Conservation (phyloP, 116 monocot species). For the Iris pallida region DNA sequence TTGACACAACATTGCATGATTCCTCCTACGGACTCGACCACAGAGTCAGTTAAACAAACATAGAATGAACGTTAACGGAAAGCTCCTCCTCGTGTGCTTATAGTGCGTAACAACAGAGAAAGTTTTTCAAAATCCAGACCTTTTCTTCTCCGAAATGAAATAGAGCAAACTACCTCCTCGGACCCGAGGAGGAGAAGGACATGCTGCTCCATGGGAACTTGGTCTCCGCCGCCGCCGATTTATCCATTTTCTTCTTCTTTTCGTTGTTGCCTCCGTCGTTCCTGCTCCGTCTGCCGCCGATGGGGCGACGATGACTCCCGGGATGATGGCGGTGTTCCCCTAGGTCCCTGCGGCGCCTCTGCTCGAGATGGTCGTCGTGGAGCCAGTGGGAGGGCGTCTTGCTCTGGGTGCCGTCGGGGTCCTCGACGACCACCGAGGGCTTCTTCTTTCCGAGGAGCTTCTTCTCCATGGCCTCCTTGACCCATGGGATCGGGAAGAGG, state of each 20-base stretch:
- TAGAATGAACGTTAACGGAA: no score
- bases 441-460: conserved; percentile 32
- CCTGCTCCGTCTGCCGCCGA: background rate
- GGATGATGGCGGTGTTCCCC: background rate
- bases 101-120: no score
- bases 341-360: conserved; percentile 5
- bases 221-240: conserved; percentile 21
- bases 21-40: no score
- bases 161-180: conserved; percentile 2
- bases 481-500: conserved; percentile 60
- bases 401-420: conserved; percentile 7
- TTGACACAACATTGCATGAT: no score
- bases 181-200: background rate
- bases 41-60: no score
- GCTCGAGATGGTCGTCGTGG: conserved; percentile 21
- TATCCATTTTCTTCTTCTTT: background rate
- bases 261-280: background rate
- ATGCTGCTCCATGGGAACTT: conserved; percentile 62
- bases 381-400: conserved; percentile 40
- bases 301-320: background rate
- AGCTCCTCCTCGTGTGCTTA: no score
- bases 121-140: no score
- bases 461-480: conserved; percentile 49
- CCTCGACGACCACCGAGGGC: conserved; percentile 41
- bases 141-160: no score